Percentiles rank a stretch among this genome's conserved stretches.
Conservation (phyloP, 2,329 filamentous ascomycete genomes). For the Neoscytalidium dimidiatum region DNA sequence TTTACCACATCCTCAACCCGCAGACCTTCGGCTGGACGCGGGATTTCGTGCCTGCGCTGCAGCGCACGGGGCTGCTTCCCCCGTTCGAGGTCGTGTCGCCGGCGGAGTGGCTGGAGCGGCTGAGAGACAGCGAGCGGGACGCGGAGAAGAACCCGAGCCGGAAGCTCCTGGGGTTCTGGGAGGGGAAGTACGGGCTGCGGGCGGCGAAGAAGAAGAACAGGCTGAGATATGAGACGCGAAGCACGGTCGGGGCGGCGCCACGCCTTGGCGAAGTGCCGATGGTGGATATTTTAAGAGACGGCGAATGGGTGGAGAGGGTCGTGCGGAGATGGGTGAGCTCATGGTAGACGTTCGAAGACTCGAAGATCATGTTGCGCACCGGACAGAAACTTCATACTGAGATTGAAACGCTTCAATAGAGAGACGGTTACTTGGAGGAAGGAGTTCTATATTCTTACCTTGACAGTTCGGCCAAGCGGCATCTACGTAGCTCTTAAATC, state of each 20-base stretch:
- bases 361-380: too few relatives aligned
- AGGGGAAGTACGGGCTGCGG: conserved; percentile 27
- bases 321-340: neutral
- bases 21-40: conserved; percentile 53
- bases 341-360: neutral
- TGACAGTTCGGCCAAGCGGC: too few relatives aligned
- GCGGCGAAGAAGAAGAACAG: neutral
- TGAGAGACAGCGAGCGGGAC: conserved; percentile 27
- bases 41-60: conserved; percentile 55
- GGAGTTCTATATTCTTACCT: too few relatives aligned
- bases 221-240: neutral
- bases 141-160: conserved; percentile 29
- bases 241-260: neutral
- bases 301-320: neutral
- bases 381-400: too few relatives aligned
- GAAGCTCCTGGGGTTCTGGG: conserved; percentile 33
- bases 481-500: too few relatives aligned
- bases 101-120: conserved; percentile 28
- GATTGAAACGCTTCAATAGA: too few relatives aligned
- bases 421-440: too few relatives aligned
- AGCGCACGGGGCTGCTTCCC: conserved; percentile 36
- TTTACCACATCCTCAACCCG: conserved; percentile 58
- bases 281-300: neutral
- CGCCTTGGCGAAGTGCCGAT: neutral
- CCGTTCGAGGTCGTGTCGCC: conserved; percentile 26